These are phyloP conservation scores for Wickerhamomyces kurtzmanii DNA, from an alignment of 805 yeast genomes.

Conservation along the genomic window DNA sequence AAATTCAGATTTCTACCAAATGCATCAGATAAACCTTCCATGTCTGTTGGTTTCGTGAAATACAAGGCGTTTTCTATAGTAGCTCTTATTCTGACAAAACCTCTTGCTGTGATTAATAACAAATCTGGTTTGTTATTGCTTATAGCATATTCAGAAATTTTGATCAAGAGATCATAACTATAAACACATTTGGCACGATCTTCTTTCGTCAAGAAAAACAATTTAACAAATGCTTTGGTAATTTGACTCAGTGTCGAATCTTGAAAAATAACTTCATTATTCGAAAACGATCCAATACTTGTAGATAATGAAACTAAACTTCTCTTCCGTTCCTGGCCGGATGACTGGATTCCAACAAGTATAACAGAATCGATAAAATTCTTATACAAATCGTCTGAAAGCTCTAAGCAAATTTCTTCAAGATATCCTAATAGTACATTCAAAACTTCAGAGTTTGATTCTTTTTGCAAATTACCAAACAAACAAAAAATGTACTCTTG, in stretches of 20 bases:
- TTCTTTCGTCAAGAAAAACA: conserved; percentile 13
- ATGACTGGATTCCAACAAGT: conserved; percentile 11
- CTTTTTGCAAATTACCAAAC: conserved; percentile 8
- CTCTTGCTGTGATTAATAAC: conserved; percentile 37
- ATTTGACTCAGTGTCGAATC: conserved; percentile 3
- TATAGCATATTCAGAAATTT: conserved; percentile 26
- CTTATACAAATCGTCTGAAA: conserved; percentile 7
- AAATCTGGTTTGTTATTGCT: conserved; percentile 22
- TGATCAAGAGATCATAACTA: conserved; percentile 15
- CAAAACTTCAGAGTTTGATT: conserved; percentile 18
- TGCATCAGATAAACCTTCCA: conserved; percentile 56
- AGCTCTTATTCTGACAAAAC: conserved; percentile 44
- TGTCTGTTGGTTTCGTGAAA: conserved; percentile 44
- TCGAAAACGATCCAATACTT: background rate
- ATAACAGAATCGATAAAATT: conserved; percentile 15
- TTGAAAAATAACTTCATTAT: background rate
- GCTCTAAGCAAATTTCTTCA: conserved; percentile 9
- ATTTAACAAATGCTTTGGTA: conserved; percentile 15
- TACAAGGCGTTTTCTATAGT: conserved; percentile 34
- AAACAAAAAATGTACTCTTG: conserved; percentile 7
- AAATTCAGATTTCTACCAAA: conserved; percentile 36
- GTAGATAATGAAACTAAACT: conserved; percentile 17
- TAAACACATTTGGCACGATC: conserved; percentile 19
- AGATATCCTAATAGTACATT: conserved; percentile 19
- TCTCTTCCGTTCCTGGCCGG: conserved; percentile 11